Evolutionary conservation across 176 grass and related monocot species (phyloP).

Genomic region (Musa itinerans): DNA sequence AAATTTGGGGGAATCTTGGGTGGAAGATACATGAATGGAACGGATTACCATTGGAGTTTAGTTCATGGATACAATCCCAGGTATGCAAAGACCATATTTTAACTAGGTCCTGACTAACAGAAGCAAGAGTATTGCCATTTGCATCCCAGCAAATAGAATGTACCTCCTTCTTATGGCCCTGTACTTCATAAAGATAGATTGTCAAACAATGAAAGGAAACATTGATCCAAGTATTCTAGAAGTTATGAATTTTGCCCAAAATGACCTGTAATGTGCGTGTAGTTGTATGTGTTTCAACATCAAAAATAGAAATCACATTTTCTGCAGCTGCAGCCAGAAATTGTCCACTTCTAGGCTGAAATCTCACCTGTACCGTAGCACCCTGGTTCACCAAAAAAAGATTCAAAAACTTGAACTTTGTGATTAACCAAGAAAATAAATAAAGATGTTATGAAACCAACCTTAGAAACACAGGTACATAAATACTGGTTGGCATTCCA

Average conservation of each 20-base stretch:
- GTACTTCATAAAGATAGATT: constrained; percentile 15
- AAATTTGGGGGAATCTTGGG: constrained; percentile 53
- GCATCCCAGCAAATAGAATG: constrained; percentile 82
- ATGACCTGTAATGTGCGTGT: constrained; percentile 49
- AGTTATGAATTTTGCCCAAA: not conserved
- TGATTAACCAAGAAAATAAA: not conserved
- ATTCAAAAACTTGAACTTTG: constrained; percentile 9
- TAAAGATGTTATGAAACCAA: constrained; percentile 12
- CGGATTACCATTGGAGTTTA: constrained; percentile 75
- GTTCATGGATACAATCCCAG: constrained; percentile 48
- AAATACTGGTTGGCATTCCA: constrained; percentile 49
- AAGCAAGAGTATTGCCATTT: constrained; percentile 68
- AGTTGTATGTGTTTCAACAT: constrained; percentile 48
- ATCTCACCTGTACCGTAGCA: constrained; percentile 59
- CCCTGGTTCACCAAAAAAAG: constrained; percentile 48
- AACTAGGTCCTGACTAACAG: constrained; percentile 72
- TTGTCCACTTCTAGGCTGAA: constrained; percentile 68
- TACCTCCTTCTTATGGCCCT: constrained; percentile 52
- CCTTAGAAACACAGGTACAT: constrained; percentile 41
- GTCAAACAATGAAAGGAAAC: not conserved
- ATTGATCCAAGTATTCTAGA: not conserved
- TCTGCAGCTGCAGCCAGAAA: constrained; percentile 71
- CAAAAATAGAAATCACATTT: constrained; percentile 63
- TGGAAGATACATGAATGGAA: constrained; percentile 91
- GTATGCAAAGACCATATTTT: constrained; percentile 70